Conservation (phyloP, 768 basidiomycete species). For the Lactarius deliciosus region DNA sequence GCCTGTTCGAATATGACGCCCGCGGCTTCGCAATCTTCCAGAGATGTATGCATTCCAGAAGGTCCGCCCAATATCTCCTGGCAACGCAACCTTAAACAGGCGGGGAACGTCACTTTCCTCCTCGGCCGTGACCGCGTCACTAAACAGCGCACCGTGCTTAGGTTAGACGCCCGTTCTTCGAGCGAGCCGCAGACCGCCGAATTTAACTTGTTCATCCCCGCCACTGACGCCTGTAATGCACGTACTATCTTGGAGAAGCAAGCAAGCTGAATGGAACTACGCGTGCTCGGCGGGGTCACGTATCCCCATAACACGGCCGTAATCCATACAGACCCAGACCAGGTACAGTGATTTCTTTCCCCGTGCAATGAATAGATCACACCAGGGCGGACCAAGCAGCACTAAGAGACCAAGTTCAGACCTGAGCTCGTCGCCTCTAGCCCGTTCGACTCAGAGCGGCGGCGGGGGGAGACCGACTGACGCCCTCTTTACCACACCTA, state of each 20-base stretch:
- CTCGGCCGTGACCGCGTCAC: conserved; percentile 32
- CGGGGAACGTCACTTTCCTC: conserved; percentile 34
- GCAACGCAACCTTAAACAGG: conserved; percentile 32
- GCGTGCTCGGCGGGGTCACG: conserved; percentile 46
- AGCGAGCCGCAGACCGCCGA: conserved; percentile 4
- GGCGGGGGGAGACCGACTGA: conserved; percentile 33
- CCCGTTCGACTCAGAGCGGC: conserved; percentile 13
- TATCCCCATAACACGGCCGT: conserved; percentile 50
- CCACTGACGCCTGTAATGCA: conserved; percentile 41
- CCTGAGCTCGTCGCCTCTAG: conserved; percentile 35
- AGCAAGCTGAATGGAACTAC: conserved; percentile 41
- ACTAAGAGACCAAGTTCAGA: conserved; percentile 43
- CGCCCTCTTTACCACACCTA: too few species aligned
- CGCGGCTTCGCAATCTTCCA: conserved; percentile 38
- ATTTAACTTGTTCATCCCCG: conserved; percentile 42
- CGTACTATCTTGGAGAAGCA: conserved; percentile 43
- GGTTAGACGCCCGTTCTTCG: conserved; percentile 26
- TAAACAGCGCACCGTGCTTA: conserved; percentile 30
- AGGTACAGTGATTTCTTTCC: conserved; percentile 34
- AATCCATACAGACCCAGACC: conserved; percentile 48
- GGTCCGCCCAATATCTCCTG: conserved; percentile 31
- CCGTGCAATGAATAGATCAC: not conserved
- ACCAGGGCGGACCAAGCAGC: conserved; percentile 32
- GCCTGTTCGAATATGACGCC: conserved; percentile 38
- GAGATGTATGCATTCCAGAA: conserved; percentile 42